A percentile compares a stretch with the other conserved stretches of the same genome.
Conservation (phyloP, 23 red algal species). For the Pyropia haitanensis region DNA sequence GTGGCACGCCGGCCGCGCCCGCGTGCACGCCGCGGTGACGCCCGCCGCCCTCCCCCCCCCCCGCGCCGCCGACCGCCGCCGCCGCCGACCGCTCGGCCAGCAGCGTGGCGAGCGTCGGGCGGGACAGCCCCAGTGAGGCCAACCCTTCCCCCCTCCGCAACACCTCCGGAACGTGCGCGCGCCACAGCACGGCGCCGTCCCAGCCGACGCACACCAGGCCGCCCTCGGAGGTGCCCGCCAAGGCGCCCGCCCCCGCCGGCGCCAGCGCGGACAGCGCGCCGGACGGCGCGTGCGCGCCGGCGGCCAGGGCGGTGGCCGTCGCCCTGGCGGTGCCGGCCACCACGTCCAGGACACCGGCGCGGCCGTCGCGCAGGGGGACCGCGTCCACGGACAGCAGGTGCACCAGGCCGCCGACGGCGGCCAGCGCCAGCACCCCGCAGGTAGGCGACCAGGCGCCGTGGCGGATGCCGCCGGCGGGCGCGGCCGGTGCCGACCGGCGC, state of each 20-base stretch:
- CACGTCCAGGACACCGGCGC: slow-evolving; percentile 26
- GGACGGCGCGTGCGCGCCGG: slow-evolving; percentile 15
- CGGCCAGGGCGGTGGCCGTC: slow-evolving; percentile 1
- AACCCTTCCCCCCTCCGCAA: slow-evolving; percentile 31
- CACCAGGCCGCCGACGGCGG: no score
- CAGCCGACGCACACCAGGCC: slow-evolving; percentile 53
- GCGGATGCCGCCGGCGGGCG: no score
- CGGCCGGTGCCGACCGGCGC: no score
- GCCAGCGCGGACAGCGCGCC: slow-evolving; percentile 16
- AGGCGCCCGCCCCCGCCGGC: slow-evolving; percentile 33
- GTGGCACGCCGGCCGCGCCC: no score
- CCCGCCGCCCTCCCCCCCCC: no score
- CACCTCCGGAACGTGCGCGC: slow-evolving; percentile 41
- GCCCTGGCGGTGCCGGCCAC: slow-evolving; percentile 1
- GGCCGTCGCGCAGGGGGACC: slow-evolving; percentile 24
- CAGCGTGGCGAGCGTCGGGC: background rate
- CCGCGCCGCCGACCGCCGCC: no score
- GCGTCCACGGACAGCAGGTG: background rate
- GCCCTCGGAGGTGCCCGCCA: slow-evolving; percentile 42
- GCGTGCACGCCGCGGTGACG: no score
- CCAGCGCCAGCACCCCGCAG: no score
- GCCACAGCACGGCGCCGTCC: slow-evolving; percentile 47
- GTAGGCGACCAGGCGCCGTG: no score
- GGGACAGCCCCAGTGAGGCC: slow-evolving; percentile 29
- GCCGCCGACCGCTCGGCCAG: no score